phyloP scores from a whole-genome alignment of 202 grass and related monocot species.

The Thinopyrum obtusiflorum region DNA sequence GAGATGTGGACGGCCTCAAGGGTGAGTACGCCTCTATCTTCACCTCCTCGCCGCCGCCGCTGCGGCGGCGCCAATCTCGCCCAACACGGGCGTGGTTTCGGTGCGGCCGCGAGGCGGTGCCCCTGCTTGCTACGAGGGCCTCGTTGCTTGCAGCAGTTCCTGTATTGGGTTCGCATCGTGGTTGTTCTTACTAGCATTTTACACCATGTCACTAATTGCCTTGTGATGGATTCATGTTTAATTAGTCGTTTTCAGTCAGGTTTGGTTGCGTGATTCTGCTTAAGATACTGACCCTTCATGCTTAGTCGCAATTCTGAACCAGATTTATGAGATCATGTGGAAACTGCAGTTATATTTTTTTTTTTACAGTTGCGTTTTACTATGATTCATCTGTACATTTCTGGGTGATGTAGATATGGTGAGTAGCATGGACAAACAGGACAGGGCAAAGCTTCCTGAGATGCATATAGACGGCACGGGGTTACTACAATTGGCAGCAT shows the following conservation, averaged over 20 bases:
- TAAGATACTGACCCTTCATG: background rate
- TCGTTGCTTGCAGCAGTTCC: background rate
- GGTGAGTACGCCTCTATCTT: background rate
- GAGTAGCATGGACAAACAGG: background rate
- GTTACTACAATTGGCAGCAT: background rate
- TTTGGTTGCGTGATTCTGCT: background rate
- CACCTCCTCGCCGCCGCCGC: background rate
- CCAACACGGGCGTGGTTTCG: background rate
- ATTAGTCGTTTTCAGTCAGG: background rate
- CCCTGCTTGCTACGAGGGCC: background rate
- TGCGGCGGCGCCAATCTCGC: background rate
- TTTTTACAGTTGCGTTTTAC: background rate
- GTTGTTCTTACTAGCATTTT: background rate
- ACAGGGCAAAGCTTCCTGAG: background rate
- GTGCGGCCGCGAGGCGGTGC: background rate
- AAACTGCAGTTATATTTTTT: background rate
- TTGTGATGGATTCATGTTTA: background rate
- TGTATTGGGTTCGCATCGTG: background rate
- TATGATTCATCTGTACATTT: background rate
- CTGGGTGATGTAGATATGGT: background rate
- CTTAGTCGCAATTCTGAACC: background rate
- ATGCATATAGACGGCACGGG: constrained; percentile 2
- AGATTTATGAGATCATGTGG: background rate
- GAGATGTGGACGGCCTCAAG: constrained; percentile 15
- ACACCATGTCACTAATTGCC: background rate